Evolutionary conservation across 2,329 filamentous ascomycete genomes (phyloP).

Genomic region (Dactylonectria estremocensis): DNA sequence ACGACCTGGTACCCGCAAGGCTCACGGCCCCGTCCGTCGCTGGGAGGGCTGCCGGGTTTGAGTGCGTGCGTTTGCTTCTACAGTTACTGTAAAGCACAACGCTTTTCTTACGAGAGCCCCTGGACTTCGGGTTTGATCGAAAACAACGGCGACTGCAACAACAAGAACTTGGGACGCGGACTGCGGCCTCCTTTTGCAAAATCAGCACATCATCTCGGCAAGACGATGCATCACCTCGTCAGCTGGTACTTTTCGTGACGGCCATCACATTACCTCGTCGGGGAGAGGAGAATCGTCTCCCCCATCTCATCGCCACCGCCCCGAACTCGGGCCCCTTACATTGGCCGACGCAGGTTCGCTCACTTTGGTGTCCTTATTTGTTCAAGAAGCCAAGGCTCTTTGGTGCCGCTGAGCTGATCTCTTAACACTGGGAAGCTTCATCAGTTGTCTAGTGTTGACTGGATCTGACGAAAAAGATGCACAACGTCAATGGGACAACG

Average conservation of each 20-base stretch:
- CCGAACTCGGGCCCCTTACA: conserved; percentile 29
- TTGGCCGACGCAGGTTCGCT: conserved; percentile 27
- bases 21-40: conserved; percentile 35
- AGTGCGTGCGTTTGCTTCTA: conserved; percentile 34
- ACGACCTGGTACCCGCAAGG: conserved; percentile 37
- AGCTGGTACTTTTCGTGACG: conserved; percentile 42
- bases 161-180: conserved; percentile 32
- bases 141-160: conserved; percentile 23
- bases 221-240: conserved; percentile 46
- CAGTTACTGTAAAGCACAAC: conserved; percentile 14
- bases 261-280: conserved; percentile 39
- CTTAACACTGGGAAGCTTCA: not conserved
- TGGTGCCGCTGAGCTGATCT: conserved; percentile 3
- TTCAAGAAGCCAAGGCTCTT: conserved; percentile 9
- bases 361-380: conserved; percentile 18
- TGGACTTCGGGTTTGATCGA: conserved; percentile 26
- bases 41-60: conserved; percentile 32
- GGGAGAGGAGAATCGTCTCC: conserved; percentile 21
- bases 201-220: conserved; percentile 36
- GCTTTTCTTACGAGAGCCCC: conserved; percentile 6
- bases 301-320: conserved; percentile 32
- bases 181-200: conserved; percentile 33
- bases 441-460: conserved; percentile 35
- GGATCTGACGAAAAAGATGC: conserved; percentile 49
- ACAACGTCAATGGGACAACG: conserved; percentile 52